Conservation (phyloP, 2,329 filamentous ascomycete genomes). For the Chrysoporthe deuterocubensis region DNA sequence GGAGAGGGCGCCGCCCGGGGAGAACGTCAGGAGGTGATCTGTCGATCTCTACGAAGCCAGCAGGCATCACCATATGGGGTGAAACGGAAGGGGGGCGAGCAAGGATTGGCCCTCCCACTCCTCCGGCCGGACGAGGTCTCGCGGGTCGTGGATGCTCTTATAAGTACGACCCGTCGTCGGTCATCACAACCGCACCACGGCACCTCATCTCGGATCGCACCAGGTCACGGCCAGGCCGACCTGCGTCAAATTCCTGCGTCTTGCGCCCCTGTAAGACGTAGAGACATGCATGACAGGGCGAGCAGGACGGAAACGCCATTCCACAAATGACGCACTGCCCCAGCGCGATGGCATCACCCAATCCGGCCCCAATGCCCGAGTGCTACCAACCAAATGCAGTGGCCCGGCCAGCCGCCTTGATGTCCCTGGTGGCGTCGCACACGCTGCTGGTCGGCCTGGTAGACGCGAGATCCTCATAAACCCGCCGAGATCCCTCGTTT, state of each 20-base stretch:
- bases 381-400: constrained; percentile 23
- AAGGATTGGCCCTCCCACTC: neutral
- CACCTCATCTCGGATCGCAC: neutral
- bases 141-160: neutral
- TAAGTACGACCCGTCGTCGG: neutral
- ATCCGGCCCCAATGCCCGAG: constrained; percentile 4
- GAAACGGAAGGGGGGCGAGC: neutral
- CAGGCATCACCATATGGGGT: neutral
- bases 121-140: neutral
- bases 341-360: constrained; percentile 19
- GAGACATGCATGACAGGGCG: constrained; percentile 4
- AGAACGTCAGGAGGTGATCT: neutral
- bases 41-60: neutral
- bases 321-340: constrained; percentile 15
- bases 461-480: neutral
- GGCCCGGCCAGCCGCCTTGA: neutral
- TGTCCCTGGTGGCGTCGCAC: neutral
- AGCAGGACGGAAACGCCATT: neutral
- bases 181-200: neutral
- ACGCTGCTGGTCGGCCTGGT: neutral
- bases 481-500: neutral
- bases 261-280: neutral
- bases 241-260: too few species aligned
- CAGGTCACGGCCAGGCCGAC: neutral
- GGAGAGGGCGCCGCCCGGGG: neutral